Conservation (phyloP, 371 early-diverging fungal genomes). For the Choanephora cucurbitarum region DNA sequence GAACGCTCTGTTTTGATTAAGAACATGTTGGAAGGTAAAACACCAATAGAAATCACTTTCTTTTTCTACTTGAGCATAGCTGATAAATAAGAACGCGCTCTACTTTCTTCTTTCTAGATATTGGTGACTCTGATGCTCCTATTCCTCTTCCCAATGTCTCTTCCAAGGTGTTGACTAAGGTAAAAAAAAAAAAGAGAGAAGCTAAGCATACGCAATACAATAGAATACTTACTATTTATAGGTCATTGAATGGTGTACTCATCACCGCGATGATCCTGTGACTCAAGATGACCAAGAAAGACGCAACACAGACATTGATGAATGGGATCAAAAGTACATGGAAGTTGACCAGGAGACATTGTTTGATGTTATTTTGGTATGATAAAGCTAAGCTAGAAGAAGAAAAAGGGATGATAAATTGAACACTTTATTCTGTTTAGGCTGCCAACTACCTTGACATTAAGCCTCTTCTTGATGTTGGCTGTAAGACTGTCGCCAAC, state of each 20-base stretch:
- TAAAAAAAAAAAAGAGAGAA: constrained; percentile 21
- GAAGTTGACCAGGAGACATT: constrained; percentile 79
- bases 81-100: too few species aligned
- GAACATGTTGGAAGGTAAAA: constrained; percentile 84
- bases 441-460: constrained; percentile 98
- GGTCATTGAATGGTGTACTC: constrained; percentile 83
- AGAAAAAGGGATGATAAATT: too few species aligned
- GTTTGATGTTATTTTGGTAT: constrained; percentile 74
- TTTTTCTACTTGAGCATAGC: not conserved
- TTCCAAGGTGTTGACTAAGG: constrained; percentile 70
- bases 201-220: not conserved
- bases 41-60: not conserved
- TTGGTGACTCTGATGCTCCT: constrained; percentile 74
- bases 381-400: constrained; percentile 10
- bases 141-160: constrained; percentile 83
- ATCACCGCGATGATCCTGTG: constrained; percentile 73
- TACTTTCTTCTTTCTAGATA: too few species aligned
- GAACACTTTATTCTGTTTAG: constrained; percentile 22
- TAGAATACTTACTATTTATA: too few species aligned
- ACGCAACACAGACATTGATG: constrained; percentile 74
- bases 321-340: constrained; percentile 84
- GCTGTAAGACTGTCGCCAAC: constrained; percentile 98
- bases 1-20: constrained; percentile 89
- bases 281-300: constrained; percentile 63
- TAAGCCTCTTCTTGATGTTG: constrained; percentile 91